These are phyloP conservation scores for Fusarium sp. DNA, from an alignment of 2,329 filamentous ascomycete species.

Conservation along the genomic window DNA sequence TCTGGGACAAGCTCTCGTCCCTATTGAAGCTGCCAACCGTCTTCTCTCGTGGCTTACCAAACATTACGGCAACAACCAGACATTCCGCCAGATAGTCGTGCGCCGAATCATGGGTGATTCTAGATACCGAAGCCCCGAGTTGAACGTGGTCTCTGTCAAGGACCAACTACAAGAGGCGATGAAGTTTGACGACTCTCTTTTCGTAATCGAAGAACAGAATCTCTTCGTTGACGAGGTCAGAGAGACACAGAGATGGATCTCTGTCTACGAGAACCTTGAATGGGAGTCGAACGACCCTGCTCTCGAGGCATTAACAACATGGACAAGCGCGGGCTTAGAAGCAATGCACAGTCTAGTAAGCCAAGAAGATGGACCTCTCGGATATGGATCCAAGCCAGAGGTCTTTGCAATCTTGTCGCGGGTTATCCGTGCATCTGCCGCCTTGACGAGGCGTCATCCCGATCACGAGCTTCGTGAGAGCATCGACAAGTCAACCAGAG, in stretches of 20 bases:
- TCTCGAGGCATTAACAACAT: constrained; percentile 53
- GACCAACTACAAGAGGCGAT: constrained; percentile 60
- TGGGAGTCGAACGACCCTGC: constrained; percentile 40
- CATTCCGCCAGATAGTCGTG: constrained; percentile 57
- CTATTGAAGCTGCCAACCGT: constrained; percentile 60
- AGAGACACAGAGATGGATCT: constrained; percentile 77
- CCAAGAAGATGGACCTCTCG: constrained; percentile 73
- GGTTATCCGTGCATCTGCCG: constrained; percentile 56
- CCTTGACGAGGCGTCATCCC: constrained; percentile 47
- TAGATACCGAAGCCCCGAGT: constrained; percentile 18
- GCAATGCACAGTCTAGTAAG: constrained; percentile 52
- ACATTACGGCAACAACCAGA: constrained; percentile 50
- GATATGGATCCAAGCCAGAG: constrained; percentile 76
- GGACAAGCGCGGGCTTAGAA: constrained; percentile 64
- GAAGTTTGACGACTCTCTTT: constrained; percentile 75
- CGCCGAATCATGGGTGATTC: constrained; percentile 55
- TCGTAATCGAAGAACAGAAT: constrained; percentile 92
- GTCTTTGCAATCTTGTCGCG: constrained; percentile 72
- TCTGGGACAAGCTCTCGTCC: constrained; percentile 58
- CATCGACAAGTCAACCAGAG: constrained; percentile 14
- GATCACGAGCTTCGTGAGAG: constrained; percentile 21
- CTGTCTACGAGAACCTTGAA: constrained; percentile 55
- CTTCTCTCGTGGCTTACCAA: constrained; percentile 59
- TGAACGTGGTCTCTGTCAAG: constrained; percentile 45
- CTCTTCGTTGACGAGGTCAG: constrained; percentile 87